Base-by-base conservation (phyloP, 1,284 basidiomycete genomes). In the Moesziomyces parantarcticus region DNA sequence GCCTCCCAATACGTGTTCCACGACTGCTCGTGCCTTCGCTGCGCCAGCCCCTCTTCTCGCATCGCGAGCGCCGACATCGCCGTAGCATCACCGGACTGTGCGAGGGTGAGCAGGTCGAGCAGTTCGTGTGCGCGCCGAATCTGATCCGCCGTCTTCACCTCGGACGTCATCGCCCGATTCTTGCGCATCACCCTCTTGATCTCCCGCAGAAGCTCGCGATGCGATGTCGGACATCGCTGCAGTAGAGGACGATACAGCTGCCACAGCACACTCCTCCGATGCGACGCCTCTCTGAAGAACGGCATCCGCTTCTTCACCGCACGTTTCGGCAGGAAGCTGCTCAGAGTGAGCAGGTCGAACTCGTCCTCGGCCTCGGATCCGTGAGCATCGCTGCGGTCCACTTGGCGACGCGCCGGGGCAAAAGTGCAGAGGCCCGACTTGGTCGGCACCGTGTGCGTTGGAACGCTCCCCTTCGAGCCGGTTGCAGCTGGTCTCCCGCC, bases 221-320 rank as follows among this genome's bases (percentile, higher is more conserved):
- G 56, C 7, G 54, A 52, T 13, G 7, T 22, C 2, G 71, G 71
- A 39, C 59, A 63, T 5, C 49, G 36, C n/a, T 56, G 66, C 25
- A 80, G 47, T 1, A 81, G 63, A 11, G 65, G 60, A n/a, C 68
- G 61, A 50, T 75, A 81, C 23, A 79, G 51, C n/a, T 46, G 42
- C 66, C 64, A 69, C 6, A 76, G 60, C 14, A 80, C 54, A 25
- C 53, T 21, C 6, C 25, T 32, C 18, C 70, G 70, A 45, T 80
- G 68, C 5, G 42, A 23, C 1, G 36, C 40, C 23, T 63, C 50
- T 14, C 54, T 64, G n/a, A 65, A 80, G 56, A 74, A 79, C 0
- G 73, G 77, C 20, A 39, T 22, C 9, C 62, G 50, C n/a, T 48
- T 64, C 48, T 58, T 68, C 20, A 34, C 41, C 14, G 29, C 41